Evolutionary conservation across 345 rosid genomes (phyloP), one percentile per base, ranked within the genome.

Genomic region (Brassica carinata): DNA sequence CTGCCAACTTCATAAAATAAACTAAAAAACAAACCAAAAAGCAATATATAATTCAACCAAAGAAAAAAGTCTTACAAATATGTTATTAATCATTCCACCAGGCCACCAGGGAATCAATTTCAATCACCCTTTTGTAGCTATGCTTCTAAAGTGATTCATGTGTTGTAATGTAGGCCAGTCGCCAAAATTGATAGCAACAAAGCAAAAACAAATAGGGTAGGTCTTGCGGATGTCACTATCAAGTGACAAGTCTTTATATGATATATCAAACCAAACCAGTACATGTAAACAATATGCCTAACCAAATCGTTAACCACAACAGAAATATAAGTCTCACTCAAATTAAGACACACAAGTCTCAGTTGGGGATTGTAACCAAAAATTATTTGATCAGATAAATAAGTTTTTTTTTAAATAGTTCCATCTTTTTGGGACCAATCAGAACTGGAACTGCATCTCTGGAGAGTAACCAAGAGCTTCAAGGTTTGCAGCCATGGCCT

Each of bases 381-480:
- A 69, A 75, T 80, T 75, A 80, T 80, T 57, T 75, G 29, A 68
- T 48, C 58, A 74, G 30, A 69, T 2, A 34, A 69, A 36, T 69
- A 14, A 36, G 63, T 29, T 14, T 11, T 45, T n/a, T 48, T 45
- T 45, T 6, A 51, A 15, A 48, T 69, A 45, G 61, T 34, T 75
- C n/a, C 34, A 27, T 9, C 57, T 14, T 51, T 51, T 43, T 17
- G 14, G 62, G 62, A 55, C 19, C 48, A 70, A 83, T 93, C 83
- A 96, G 90, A 96, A 96, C 84, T 96, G 97, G 90, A 96, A 96
- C 82, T 83, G 92, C 98, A 94, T 96, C 73, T 90, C 97, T n/a
- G 94, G 75, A 7, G 89, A 9, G 75, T 96, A 96, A 14, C 83
- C 97, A 23, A 96, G 88, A 74, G 87, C 89, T 0, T 96, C 98